Conservation (phyloP, 2,329 filamentous ascomycete genomes). For the Sclerotinia glacialis region DNA sequence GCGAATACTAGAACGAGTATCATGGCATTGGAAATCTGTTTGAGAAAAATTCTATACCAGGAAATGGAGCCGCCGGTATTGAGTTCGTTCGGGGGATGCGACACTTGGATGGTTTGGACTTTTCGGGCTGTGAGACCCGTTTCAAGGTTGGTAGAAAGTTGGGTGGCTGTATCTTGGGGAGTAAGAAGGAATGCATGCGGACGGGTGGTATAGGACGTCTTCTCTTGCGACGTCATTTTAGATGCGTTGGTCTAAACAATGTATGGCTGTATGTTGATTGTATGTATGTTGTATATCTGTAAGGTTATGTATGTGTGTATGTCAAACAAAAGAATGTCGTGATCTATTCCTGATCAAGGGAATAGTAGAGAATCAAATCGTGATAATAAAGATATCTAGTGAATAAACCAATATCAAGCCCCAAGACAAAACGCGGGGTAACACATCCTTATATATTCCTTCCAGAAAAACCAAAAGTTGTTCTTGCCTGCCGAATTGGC, state of each 20-base stretch:
- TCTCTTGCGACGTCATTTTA: slow-evolving; percentile 8
- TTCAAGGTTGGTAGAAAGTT: slow-evolving; percentile 62
- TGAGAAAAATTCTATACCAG: slow-evolving; percentile 65
- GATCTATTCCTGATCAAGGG: slow-evolving; percentile 38
- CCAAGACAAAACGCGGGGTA: neutral
- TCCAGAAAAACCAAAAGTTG: neutral
- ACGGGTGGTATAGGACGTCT: slow-evolving; percentile 26
- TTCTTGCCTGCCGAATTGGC: neutral
- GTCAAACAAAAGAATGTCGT: slow-evolving; percentile 1
- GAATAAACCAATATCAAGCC: neutral
- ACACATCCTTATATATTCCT: slow-evolving; percentile 9
- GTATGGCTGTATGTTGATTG: neutral
- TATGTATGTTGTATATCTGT: neutral
- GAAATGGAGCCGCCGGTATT: slow-evolving; percentile 57
- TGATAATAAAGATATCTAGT: neutral
- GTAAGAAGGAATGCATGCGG: slow-evolving; percentile 59
- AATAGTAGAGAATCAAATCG: slow-evolving; percentile 35
- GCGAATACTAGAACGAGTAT: slow-evolving; percentile 60
- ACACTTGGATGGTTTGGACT: slow-evolving; percentile 55
- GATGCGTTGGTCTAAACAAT: neutral
- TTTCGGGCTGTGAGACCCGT: slow-evolving; percentile 62
- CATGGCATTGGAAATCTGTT: slow-evolving; percentile 69
- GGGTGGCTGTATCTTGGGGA: slow-evolving; percentile 59
- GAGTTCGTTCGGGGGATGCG: slow-evolving; percentile 48
- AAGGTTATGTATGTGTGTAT: neutral